phyloP scores from a whole-genome alignment of 768 basidiomycete species.

The Russula vinacea region DNA sequence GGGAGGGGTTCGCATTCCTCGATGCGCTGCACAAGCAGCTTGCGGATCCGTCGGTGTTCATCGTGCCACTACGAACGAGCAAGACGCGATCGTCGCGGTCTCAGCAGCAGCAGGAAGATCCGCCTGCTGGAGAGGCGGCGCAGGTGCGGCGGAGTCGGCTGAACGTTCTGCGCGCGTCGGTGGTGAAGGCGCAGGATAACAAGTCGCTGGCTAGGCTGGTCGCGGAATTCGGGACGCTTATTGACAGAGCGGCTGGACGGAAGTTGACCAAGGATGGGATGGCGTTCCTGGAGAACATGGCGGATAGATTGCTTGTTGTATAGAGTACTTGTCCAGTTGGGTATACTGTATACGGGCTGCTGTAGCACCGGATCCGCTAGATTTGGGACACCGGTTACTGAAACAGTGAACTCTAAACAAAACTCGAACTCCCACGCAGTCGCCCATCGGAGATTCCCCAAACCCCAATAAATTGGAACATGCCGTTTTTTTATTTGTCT shows the following conservation, averaged over 20 bases:
- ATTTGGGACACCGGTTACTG: no score
- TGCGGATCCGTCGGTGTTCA: slow-evolving; percentile 60
- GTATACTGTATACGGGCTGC: no score
- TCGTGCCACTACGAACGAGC: slow-evolving; percentile 51
- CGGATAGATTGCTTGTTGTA: slow-evolving; percentile 49
- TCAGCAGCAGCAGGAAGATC: slow-evolving; percentile 35
- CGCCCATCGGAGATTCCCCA: background rate
- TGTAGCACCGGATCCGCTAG: no score
- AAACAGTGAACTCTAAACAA: no score
- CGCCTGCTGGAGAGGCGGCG: slow-evolving; percentile 34
- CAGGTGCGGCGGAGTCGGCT: slow-evolving; percentile 51
- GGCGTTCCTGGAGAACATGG: slow-evolving; percentile 61
- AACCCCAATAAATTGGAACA: background rate
- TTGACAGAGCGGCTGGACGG: slow-evolving; percentile 62
- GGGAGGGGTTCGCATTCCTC: slow-evolving; percentile 67
- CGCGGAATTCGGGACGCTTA: slow-evolving; percentile 65
- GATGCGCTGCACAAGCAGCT: slow-evolving; percentile 70
- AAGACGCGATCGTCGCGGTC: slow-evolving; percentile 33
- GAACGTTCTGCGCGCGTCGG: slow-evolving; percentile 54
- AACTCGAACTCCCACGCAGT: no score
- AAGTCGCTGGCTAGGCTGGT: slow-evolving; percentile 61
- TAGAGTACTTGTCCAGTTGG: no score
- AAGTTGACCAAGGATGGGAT: slow-evolving; percentile 79
- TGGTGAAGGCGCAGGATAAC: slow-evolving; percentile 50
- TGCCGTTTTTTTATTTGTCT: background rate